Base-by-base conservation (phyloP, 2,329 filamentous ascomycete species). In the Paramyrothecium sp. region DNA sequence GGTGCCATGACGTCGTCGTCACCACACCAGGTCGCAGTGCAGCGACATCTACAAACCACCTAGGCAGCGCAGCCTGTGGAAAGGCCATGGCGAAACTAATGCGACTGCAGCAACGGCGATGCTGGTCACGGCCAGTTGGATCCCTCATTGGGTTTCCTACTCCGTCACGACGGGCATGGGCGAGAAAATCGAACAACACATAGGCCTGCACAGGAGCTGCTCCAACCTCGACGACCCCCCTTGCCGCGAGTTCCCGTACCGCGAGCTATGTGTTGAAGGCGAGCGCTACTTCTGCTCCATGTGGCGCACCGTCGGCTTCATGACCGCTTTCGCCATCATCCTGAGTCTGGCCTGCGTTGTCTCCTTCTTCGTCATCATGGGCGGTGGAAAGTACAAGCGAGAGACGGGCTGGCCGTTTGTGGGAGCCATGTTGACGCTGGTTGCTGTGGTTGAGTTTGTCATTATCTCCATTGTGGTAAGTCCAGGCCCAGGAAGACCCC, bases 241-340 rank as follows among this genome's bases (percentile, higher is more conserved):
- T 51, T 93, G 90, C 72, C 78, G 79, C 55, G 60, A 63, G 16
- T 75, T 72, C 52, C 73, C 72, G 17, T 63, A 65, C 20, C 64
- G 65, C 20, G 66, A 72, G 33, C 58, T 75, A 22, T 77, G 75
- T 57, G 65, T 69, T 22, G 65, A 67, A 38, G 71, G 66, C 23
- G 84, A 88, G 64, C 82, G 86, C 54, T 86, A 87, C 67, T 97
- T 98, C 76, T 98, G 95, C 79, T 89, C 87, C 66, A 89, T 96
- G 82, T 99, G 94, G 94, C 85, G 90, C 58, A 91, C 87, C 23
- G 87, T 92, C 38, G 92, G 91, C 22, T 98, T 97, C 75, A 75
- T 97, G 62, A 92, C 96, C 78, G 90, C 88, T 54, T 90, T 97
- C 65, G 84, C 90, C 8, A 85, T 92, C 41, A 87, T 97, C n/a